Conservation (phyloP, 2,329 filamentous ascomycete genomes). For the Monosporascus sp. region DNA sequence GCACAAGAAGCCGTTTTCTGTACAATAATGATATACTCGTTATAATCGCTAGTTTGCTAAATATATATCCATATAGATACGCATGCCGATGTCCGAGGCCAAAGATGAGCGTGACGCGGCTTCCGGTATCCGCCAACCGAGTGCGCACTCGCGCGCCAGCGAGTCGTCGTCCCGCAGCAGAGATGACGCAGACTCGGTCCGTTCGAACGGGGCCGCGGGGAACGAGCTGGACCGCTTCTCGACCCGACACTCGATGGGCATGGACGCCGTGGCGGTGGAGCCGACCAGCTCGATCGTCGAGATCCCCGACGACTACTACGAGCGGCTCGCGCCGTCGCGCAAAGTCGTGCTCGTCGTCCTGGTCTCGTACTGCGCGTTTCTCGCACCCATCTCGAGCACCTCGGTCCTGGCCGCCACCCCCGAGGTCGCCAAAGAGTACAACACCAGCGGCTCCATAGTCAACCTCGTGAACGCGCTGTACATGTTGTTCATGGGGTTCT, state of each 20-base stretch:
- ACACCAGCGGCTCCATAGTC: slow-evolving; percentile 62
- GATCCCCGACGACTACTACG: slow-evolving; percentile 55
- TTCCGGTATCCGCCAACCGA: background rate
- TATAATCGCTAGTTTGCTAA: background rate
- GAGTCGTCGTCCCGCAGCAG: slow-evolving; percentile 9
- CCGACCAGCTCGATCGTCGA: slow-evolving; percentile 27
- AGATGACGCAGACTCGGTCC: slow-evolving; percentile 10
- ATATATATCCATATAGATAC: background rate
- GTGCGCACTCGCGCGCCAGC: slow-evolving; percentile 4
- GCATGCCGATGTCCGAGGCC: background rate
- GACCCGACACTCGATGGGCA: slow-evolving; percentile 23
- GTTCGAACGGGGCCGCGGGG: slow-evolving; percentile 4
- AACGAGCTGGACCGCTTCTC: slow-evolving; percentile 20
- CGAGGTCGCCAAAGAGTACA: slow-evolving; percentile 62
- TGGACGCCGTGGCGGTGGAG: slow-evolving; percentile 24
- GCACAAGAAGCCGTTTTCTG: background rate
- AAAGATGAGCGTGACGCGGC: background rate
- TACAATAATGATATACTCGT: background rate
- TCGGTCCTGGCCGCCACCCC: slow-evolving; percentile 68
- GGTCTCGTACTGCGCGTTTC: slow-evolving; percentile 68
- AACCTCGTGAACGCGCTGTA: slow-evolving; percentile 70
- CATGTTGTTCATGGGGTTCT: slow-evolving; percentile 65
- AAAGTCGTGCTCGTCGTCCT: slow-evolving; percentile 65
- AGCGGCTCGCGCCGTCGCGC: slow-evolving; percentile 52
- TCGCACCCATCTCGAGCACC: slow-evolving; percentile 70